Base-by-base conservation (phyloP, 257 asterid genomes). In the Rauvolfia tetraphylla region DNA sequence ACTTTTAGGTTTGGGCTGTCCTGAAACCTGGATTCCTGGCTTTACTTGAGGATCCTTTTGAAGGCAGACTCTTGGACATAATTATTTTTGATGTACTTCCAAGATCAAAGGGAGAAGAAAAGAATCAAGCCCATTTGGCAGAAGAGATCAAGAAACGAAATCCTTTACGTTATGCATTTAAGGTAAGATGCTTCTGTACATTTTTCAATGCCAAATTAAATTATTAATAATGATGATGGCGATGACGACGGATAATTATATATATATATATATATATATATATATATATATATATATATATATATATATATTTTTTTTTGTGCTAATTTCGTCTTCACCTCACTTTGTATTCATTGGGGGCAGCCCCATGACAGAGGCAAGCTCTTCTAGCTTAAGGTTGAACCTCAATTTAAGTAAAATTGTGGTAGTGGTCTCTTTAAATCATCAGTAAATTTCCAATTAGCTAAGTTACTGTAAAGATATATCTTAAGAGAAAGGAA, bases 21-120 rank as follows among this genome's bases (percentile, higher is more conserved):
- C 83, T 92, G 79, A 94, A 92, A 84, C 95, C 95, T 72, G 97
- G 97, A 67, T 94, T 88, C 93, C 80, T 94, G 87, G 97, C 97
- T 73, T 86, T 94, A 80, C 90, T 94, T 82, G 89, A 84, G 84
- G 86, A 92, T 84, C 97, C 93, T 78, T 89, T 86, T 76, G 93
- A 88, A 72, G 65, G 86, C 76, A 89, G 86, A 87, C 93, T 87
- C 68, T 83, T 92, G 71, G 98, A 93, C 81, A 92, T 93, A 83
- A 78, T 88, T 73, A 84, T 93, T 74, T 89, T 93, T 76, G 93
- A 93, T 81, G 84, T 87, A 79, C 88, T 84, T 49, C 90, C 85
- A 2, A 54, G 87, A 75, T 84, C 95, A 75, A 80, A 82, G 73
- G 82, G 77, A 39, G 85, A 87, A 75, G 95, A 86, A 53, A 87